Percentiles rank a stretch among this genome's conserved stretches.
Evolutionary conservation across 2,329 filamentous ascomycete species (phyloP).

Genomic region (Zalaria obscura): DNA sequence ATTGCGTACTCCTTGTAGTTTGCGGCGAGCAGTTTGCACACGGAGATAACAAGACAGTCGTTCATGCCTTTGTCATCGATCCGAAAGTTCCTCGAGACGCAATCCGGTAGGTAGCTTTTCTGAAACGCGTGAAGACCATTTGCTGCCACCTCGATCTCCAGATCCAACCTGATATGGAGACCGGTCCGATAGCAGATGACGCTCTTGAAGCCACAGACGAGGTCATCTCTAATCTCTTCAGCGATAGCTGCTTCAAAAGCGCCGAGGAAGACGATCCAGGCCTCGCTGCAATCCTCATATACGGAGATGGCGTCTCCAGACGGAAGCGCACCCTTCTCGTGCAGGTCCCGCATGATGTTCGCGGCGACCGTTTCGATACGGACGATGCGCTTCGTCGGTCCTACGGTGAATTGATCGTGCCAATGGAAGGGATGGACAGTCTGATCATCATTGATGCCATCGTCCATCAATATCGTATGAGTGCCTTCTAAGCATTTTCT

Average conservation of each 20-base stretch:
- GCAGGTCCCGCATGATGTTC: constrained; percentile 39
- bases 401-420: constrained; percentile 52
- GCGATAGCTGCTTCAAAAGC: constrained; percentile 40
- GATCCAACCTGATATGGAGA: constrained; percentile 43
- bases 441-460: constrained; percentile 47
- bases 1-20: constrained; percentile 24
- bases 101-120: constrained; percentile 25
- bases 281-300: constrained; percentile 14
- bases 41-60: constrained; percentile 51
- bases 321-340: constrained; percentile 15
- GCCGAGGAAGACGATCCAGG: constrained; percentile 30
- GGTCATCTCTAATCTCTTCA: constrained; percentile 45
- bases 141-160: constrained; percentile 22
- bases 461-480: constrained; percentile 64
- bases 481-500: constrained; percentile 55
- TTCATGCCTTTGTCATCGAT: constrained; percentile 53
- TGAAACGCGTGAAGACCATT: constrained; percentile 19
- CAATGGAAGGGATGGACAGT: constrained; percentile 45
- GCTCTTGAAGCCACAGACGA: constrained; percentile 69
- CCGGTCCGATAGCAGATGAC: constrained; percentile 73
- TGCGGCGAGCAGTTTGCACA: constrained; percentile 42
- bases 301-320: constrained; percentile 14
- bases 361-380: constrained; percentile 62
- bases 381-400: constrained; percentile 57
- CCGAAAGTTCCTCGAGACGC: constrained; percentile 28